phyloP scores from a whole-genome alignment of 78 protist genomes.

The Protostelium mycophagum region DNA sequence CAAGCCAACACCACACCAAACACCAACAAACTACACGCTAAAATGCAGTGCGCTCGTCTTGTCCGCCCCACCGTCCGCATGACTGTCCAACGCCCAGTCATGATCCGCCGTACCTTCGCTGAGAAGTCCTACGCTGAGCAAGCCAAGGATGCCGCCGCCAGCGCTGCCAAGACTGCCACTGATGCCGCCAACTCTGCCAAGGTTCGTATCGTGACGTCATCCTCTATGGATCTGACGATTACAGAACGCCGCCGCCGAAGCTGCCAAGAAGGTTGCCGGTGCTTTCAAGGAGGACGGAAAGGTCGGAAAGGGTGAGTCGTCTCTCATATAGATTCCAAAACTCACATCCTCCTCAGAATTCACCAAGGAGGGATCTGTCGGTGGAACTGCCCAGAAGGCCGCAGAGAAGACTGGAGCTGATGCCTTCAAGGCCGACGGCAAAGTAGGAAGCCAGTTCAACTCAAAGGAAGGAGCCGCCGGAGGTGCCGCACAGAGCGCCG shows the following conservation, averaged over 20 bases:
- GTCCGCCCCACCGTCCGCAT: neutral
- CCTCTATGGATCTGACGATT: no score
- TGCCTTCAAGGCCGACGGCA: neutral
- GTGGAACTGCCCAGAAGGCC: neutral
- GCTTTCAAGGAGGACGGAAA: neutral
- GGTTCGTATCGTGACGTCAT: no score
- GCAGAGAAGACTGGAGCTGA: neutral
- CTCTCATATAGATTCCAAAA: neutral
- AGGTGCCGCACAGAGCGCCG: neutral
- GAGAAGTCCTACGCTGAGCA: neutral
- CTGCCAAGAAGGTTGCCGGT: neutral
- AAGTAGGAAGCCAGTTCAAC: neutral
- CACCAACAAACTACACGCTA: no score
- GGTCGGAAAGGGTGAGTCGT: neutral
- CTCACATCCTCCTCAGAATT: neutral
- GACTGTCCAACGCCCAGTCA: neutral
- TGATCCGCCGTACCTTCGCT: neutral
- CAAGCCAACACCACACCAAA: no score
- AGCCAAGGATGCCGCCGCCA: neutral
- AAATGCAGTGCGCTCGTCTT: no score
- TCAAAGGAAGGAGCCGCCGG: neutral
- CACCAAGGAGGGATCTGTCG: neutral
- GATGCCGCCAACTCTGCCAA: neutral
- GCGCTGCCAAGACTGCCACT: neutral
- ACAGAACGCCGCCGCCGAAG: neutral